Evolutionary conservation across 352 stramenopile species (phyloP).

Genomic region (Pythium pyrilobum): DNA sequence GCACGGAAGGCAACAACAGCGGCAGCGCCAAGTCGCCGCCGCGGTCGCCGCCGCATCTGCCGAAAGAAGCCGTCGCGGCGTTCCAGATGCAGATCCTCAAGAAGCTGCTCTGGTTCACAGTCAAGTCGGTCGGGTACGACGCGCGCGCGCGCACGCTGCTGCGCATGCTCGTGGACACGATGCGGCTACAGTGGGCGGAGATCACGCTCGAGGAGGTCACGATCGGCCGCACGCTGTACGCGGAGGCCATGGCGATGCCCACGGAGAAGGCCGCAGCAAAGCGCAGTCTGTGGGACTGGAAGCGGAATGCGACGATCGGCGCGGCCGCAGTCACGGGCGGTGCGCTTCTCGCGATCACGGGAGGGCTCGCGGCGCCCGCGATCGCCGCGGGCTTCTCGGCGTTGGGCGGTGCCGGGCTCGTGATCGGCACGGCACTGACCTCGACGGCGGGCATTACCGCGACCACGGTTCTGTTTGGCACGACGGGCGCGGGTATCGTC

Average conservation of each 20-base stretch:
- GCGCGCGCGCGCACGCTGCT: constrained; percentile 54
- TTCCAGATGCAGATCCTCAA: constrained; percentile 67
- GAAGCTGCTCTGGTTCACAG: constrained; percentile 70
- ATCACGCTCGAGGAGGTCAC: constrained; percentile 62
- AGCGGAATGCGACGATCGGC: constrained; percentile 69
- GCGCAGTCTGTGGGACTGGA: constrained; percentile 69
- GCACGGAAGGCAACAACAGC: constrained; percentile 19
- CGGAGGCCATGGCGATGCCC: constrained; percentile 68
- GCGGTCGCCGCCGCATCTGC: not conserved
- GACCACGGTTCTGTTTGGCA: constrained; percentile 77
- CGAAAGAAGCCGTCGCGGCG: constrained; percentile 18
- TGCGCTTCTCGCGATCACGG: constrained; percentile 67
- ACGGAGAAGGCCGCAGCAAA: constrained; percentile 55
- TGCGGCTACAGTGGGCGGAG: constrained; percentile 52
- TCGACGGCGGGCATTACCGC: constrained; percentile 57
- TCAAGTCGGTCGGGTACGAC: constrained; percentile 77
- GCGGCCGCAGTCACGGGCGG: constrained; percentile 64
- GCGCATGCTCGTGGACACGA: constrained; percentile 33
- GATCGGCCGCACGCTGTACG: constrained; percentile 65
- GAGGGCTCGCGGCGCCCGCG: constrained; percentile 49
- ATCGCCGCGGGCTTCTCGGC: constrained; percentile 58
- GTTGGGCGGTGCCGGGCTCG: constrained; percentile 54
- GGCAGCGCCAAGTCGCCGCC: not conserved
- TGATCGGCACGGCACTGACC: constrained; percentile 49
- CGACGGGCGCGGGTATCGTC: constrained; percentile 66